phyloP scores from a whole-genome alignment of 768 basidiomycete genomes.

The Agrocybe chaxingu region DNA sequence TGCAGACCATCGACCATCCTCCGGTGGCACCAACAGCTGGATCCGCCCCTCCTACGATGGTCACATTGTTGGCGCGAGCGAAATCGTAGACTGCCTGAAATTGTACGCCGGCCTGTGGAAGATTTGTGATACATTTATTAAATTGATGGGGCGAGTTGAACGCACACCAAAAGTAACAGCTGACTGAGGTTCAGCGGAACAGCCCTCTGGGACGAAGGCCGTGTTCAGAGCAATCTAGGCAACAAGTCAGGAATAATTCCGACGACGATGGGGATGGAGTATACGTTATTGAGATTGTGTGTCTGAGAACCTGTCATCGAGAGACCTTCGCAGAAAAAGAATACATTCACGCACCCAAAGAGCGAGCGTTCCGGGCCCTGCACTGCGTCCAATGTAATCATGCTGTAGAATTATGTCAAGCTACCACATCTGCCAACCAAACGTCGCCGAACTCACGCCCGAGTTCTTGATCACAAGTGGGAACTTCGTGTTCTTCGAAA shows the following conservation, averaged over 20 bases:
- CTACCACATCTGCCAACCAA: background rate
- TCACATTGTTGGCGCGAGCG: slow-evolving; percentile 12
- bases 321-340: background rate
- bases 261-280: background rate
- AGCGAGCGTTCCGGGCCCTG: slow-evolving; percentile 10
- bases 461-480: slow-evolving; percentile 21
- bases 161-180: slow-evolving; percentile 21
- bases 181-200: slow-evolving; percentile 5
- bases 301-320: slow-evolving; percentile 5
- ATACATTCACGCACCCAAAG: slow-evolving; percentile 6
- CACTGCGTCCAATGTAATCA: slow-evolving; percentile 12
- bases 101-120: slow-evolving; percentile 13
- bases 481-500: slow-evolving; percentile 19
- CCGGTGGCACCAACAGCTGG: slow-evolving; percentile 19
- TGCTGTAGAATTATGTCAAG: slow-evolving; percentile 2
- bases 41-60: slow-evolving; percentile 15
- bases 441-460: slow-evolving; percentile 11
- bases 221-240: slow-evolving; percentile 14
- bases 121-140: no score
- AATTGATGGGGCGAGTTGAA: background rate
- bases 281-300: slow-evolving; percentile 16
- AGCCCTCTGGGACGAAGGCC: slow-evolving; percentile 18
- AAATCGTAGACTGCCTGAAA: slow-evolving; percentile 13
- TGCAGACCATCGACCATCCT: slow-evolving; percentile 17
- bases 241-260: no score